Conservation (phyloP, 2,329 filamentous ascomycete genomes). For the Ceratocystis alfenasii region DNA sequence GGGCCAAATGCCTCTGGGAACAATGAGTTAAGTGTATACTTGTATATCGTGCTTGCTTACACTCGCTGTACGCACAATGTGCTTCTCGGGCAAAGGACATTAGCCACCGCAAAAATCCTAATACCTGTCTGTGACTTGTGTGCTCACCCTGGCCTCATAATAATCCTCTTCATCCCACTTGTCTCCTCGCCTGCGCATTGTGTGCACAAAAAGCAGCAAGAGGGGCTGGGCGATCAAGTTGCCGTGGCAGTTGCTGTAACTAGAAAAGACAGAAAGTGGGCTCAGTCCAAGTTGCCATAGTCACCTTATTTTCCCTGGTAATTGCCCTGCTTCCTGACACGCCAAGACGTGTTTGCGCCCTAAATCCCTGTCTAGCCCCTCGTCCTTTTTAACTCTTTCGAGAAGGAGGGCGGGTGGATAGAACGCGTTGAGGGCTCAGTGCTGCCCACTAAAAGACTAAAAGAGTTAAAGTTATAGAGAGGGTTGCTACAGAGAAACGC, state of each 20-base stretch:
- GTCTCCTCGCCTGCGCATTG: not conserved
- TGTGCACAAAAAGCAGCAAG: not conserved
- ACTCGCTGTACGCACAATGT: not conserved
- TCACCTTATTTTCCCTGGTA: not conserved
- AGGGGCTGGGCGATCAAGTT: conserved; percentile 7
- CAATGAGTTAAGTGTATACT: not conserved
- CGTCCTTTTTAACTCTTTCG: conserved; percentile 3
- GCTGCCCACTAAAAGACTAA: not conserved
- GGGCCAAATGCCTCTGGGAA: too few species aligned
- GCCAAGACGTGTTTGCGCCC: not conserved
- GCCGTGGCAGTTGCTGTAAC: conserved; percentile 3
- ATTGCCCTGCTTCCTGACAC: not conserved
- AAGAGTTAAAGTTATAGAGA: conserved; percentile 9
- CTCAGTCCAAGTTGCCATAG: not conserved
- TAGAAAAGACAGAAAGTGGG: not conserved
- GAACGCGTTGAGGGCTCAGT: not conserved
- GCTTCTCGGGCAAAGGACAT: too few species aligned
- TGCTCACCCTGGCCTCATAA: not conserved
- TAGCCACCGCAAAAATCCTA: too few species aligned
- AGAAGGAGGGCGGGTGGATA: not conserved
- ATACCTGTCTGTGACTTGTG: not conserved
- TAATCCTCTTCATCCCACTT: not conserved
- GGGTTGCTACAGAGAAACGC: conserved; percentile 4
- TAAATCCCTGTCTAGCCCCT: not conserved
- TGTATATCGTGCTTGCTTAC: not conserved